Base-by-base conservation (phyloP, 176 grass and related monocot genomes). In the Carex parvula region DNA sequence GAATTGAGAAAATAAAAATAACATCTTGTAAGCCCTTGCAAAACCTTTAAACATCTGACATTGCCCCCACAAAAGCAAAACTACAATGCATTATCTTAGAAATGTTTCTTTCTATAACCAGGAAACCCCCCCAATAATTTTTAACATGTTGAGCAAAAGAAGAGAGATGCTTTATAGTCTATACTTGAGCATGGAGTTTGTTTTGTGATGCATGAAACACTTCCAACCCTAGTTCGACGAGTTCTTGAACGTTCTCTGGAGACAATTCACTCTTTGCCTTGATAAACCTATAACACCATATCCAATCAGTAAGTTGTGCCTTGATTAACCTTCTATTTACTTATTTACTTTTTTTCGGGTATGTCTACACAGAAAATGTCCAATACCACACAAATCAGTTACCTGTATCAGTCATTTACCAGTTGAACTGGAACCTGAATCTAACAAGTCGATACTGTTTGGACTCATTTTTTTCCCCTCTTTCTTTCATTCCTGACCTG, bases 131-230 rank as follows among this genome's bases (percentile, higher is more conserved):
- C 71, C 3, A 1, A 52, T 8, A 83, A 68, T 44, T 18, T 68
- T 48, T 53, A 84, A 54, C 74, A 89, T 77, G 37, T 70, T 77
- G 39, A 71, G 30, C n/a, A 55, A 21, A 67, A 56, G 81, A 68
- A 22, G 60, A 72, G 35, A 66, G 64, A 69, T 70, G 18, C 17
- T 41, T 41, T 63, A 62, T 79, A 76, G 72, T 48, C 64, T 52
- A 84, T 90, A 98, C 95, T 93, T 98, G 95, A 83, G 87, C 91
- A 93, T 94, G 86, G 35, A 98, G 90, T 84, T 95, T 98, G 86
- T 91, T 87, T 75, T 90, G 84, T 1, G 95, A 93, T 73, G 92
- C 89, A 46, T 93, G 89, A 89, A 98, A 98, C 86, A 98, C 79
- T 64, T 90, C 89, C 85, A 98, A 78, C 11, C 95, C 95, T 69